phyloP scores from a whole-genome alignment of 371 early-diverging fungal species.

The Quaeritorhiza haematococci region DNA sequence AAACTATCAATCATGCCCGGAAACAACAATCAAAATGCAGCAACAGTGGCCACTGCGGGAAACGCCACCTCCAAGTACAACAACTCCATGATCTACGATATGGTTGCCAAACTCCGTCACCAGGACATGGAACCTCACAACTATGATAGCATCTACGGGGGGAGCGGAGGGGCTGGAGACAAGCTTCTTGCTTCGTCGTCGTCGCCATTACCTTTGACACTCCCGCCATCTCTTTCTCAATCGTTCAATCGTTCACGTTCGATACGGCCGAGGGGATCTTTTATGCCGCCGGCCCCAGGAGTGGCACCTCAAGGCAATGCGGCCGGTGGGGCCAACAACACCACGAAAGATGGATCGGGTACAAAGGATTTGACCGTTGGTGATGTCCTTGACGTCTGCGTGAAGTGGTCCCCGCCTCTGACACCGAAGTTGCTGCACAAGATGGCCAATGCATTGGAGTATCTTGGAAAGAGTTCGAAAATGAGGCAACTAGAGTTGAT shows the following conservation, averaged over 20 bases:
- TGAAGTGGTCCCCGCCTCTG: slow-evolving; percentile 29
- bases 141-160: neutral
- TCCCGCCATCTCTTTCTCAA: too few relatives aligned
- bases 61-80: slow-evolving; percentile 3
- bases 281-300: too few relatives aligned
- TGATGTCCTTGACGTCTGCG: slow-evolving; percentile 56
- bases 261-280: too few relatives aligned
- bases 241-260: too few relatives aligned
- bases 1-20: too few relatives aligned
- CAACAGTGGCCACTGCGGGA: slow-evolving; percentile 4
- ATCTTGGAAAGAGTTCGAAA: slow-evolving; percentile 24
- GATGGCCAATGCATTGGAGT: slow-evolving; percentile 37
- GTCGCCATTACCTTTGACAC: neutral
- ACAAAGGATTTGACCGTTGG: slow-evolving; percentile 38
- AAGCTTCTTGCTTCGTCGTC: neutral
- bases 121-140: too few relatives aligned
- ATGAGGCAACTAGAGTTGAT: slow-evolving; percentile 37
- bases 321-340: neutral
- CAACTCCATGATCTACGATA: too few relatives aligned
- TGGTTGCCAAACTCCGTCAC: too few relatives aligned
- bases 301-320: too few relatives aligned
- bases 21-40: too few relatives aligned
- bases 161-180: too few relatives aligned
- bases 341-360: neutral
- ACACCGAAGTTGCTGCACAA: slow-evolving; percentile 33